Evolutionary conservation across 1,284 basidiomycete genomes (phyloP).

Genomic region (Lignosus rhinocerotis): DNA sequence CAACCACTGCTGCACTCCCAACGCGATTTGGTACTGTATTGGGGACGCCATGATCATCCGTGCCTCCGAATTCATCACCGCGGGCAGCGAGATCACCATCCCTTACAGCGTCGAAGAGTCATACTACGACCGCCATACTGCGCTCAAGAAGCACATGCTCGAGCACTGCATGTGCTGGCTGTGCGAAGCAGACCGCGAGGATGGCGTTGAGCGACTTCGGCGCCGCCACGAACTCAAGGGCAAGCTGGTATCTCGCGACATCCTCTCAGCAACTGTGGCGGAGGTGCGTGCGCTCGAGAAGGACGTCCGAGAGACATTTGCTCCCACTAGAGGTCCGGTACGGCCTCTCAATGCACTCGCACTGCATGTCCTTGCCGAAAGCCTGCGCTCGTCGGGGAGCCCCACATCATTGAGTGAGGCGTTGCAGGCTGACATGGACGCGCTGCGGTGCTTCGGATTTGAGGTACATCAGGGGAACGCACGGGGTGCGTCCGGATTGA

Average conservation of each 20-base stretch:
- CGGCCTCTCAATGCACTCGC: constrained; percentile 19
- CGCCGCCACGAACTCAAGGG: constrained; percentile 12
- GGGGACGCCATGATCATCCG: constrained; percentile 29
- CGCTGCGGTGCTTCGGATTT: constrained; percentile 15
- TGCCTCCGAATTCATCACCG: constrained; percentile 14
- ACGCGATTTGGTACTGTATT: constrained; percentile 24
- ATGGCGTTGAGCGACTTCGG: constrained; percentile 15
- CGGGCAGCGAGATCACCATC: constrained; percentile 21
- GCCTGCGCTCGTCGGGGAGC: constrained; percentile 8
- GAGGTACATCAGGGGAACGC: background rate
- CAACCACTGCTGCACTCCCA: constrained; percentile 35
- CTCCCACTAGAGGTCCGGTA: constrained; percentile 6
- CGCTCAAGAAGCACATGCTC: constrained; percentile 19
- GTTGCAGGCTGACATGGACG: constrained; percentile 12
- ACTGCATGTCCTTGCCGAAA: constrained; percentile 16
- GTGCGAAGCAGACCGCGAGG: constrained; percentile 24
- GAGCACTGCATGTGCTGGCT: constrained; percentile 19
- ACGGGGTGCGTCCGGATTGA: background rate
- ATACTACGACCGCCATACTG: constrained; percentile 15
- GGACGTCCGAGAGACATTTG: constrained; percentile 13
- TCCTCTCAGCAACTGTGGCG: background rate
- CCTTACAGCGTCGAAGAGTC: constrained; percentile 20
- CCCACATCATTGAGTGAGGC: constrained; percentile 8
- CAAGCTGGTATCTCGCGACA: background rate
- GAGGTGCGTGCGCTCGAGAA: constrained; percentile 15